phyloP scores from a whole-genome alignment of 2,329 filamentous ascomycete genomes.

The Dothideomycetidae sp. region DNA sequence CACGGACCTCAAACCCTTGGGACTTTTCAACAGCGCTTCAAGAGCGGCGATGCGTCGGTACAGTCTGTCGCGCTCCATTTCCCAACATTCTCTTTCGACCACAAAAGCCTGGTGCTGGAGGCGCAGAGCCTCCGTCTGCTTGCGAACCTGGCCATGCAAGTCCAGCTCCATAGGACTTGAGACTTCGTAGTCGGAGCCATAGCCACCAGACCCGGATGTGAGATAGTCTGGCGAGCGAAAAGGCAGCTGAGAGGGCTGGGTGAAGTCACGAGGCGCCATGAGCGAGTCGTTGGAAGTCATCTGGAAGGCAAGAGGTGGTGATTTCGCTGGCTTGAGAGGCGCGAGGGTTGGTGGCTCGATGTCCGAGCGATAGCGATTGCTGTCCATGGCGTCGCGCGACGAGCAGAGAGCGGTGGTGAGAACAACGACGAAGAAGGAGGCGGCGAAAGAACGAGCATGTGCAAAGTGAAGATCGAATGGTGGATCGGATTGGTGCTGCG shows the following conservation, averaged over 20 bases:
- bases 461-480: too few species aligned
- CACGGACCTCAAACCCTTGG: constrained; percentile 21
- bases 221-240: constrained; percentile 9
- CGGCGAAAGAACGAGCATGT: not conserved
- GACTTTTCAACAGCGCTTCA: constrained; percentile 21
- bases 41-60: constrained; percentile 22
- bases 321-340: constrained; percentile 16
- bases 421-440: not conserved
- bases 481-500: too few species aligned
- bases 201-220: constrained; percentile 1
- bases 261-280: constrained; percentile 13
- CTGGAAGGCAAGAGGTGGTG: constrained; percentile 23
- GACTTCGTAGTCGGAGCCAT: constrained; percentile 2
- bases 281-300: constrained; percentile 23
- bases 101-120: constrained; percentile 23
- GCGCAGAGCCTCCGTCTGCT: constrained; percentile 21
- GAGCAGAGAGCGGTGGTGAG: not conserved
- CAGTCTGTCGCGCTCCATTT: constrained; percentile 20
- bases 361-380: constrained; percentile 2
- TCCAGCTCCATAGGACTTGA: constrained; percentile 13
- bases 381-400: not conserved
- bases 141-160: constrained; percentile 22
- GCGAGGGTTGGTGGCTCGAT: constrained; percentile 4
- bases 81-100: constrained; percentile 23
- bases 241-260: constrained; percentile 4